A percentile compares a stretch with the other conserved stretches of the same genome.
Conservation (phyloP, 73 alveolate genomes). For the Effrenium voratum region DNA sequence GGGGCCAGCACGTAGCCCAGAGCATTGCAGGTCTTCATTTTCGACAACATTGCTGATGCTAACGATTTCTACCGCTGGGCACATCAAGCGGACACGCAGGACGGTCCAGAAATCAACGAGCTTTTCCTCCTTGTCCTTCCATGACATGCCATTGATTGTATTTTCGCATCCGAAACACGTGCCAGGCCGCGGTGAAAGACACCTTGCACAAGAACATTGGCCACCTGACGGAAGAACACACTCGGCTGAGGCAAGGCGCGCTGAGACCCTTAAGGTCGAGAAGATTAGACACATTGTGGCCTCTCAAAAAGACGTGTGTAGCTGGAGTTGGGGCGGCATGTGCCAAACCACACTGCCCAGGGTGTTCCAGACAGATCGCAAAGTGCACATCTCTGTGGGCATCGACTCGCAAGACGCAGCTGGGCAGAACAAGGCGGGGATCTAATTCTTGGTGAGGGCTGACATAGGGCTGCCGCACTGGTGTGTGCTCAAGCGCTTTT, state of each 20-base stretch:
- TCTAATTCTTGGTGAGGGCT: too few relatives aligned
- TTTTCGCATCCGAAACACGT: not conserved
- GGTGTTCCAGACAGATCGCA: constrained; percentile 91
- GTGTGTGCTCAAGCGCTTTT: too few relatives aligned
- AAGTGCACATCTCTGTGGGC: constrained; percentile 87
- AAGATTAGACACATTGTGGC: not conserved
- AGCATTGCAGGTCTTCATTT: constrained; percentile 85
- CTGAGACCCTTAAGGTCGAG: not conserved
- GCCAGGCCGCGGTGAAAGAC: constrained; percentile 62
- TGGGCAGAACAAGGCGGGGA: constrained; percentile 92
- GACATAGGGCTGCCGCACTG: too few relatives aligned
- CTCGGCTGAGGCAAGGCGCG: constrained; percentile 35
- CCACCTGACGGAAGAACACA: constrained; percentile 82
- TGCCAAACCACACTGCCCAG: too few relatives aligned
- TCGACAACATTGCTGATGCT: constrained; percentile 67
- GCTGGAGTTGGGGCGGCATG: too few relatives aligned
- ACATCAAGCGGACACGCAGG: constrained; percentile 58
- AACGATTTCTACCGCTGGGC: constrained; percentile 72
- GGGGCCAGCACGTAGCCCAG: too few relatives aligned
- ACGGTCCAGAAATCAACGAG: not conserved
- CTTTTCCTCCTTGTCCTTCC: too few relatives aligned
- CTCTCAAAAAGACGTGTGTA: too few relatives aligned
- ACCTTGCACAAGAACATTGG: constrained; percentile 90
- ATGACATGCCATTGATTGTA: too few relatives aligned
- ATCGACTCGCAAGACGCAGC: constrained; percentile 93